Evolutionary conservation across 306 rosid genomes (phyloP).

Genomic region (Alnus glutinosa): DNA sequence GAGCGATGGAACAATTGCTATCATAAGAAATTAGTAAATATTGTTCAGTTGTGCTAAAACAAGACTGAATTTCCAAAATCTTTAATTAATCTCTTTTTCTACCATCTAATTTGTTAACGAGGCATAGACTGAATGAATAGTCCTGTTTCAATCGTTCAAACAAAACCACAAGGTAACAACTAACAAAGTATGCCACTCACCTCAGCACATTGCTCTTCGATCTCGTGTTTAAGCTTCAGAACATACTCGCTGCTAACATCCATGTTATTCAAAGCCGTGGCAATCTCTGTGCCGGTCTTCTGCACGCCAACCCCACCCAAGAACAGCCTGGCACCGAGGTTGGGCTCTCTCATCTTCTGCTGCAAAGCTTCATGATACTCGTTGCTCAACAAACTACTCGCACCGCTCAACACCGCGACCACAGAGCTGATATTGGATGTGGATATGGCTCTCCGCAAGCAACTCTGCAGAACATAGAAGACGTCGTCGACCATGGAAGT

Average conservation of each 20-base stretch:
- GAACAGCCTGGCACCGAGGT: conserved; percentile 90
- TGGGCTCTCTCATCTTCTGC: conserved; percentile 82
- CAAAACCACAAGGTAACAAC: conserved; percentile 16
- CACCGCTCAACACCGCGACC: conserved; percentile 83
- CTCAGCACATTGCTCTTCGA: conserved; percentile 94
- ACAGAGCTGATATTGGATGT: conserved; percentile 91
- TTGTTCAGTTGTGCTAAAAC: too few species aligned
- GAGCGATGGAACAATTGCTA: not conserved
- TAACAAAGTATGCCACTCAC: conserved; percentile 44
- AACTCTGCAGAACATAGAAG: conserved; percentile 91
- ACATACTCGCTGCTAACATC: conserved; percentile 90
- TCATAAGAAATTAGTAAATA: not conserved
- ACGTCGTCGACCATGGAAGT: conserved; percentile 98
- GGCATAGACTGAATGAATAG: not conserved
- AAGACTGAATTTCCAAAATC: too few species aligned
- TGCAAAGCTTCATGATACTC: conserved; percentile 91
- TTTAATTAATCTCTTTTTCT: too few species aligned
- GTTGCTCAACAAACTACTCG: conserved; percentile 78
- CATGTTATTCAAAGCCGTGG: conserved; percentile 85
- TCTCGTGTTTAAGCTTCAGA: conserved; percentile 81
- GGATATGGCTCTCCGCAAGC: conserved; percentile 78
- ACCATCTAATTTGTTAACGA: not conserved
- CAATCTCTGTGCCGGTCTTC: conserved; percentile 84
- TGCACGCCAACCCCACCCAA: conserved; percentile 89
- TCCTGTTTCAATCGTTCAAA: not conserved